Evolutionary conservation across 495 filamentous ascomycete genomes (phyloP), one percentile per base, ranked within the genome.

Genomic region (Penicillium paxilli): DNA sequence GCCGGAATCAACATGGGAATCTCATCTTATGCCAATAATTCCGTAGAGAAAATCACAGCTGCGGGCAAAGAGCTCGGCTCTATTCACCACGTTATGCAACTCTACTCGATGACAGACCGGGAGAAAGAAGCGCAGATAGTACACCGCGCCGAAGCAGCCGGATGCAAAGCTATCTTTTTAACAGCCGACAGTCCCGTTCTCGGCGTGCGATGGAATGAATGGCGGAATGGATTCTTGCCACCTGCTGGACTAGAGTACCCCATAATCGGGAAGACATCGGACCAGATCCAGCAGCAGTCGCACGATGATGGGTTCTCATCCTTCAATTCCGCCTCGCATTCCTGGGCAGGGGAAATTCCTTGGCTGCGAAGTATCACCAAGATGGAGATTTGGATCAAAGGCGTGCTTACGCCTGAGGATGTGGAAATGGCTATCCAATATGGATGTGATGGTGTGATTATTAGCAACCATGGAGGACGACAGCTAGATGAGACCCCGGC

Each of bases 111-210:
- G 71, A 83, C 79, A 37, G 75, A 88, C 51, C 76, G 86, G 2
- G 19, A 67, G 23, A 85, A 87, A 55, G 80, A 84, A 25, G 84
- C 83, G 51, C 64, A 67, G 1, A 70, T 77, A 11, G 76, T 83
- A 10, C 59, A 52, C 20, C 72, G 68, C 21, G 65, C 69, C 2
- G 66, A 67, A 30, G 60, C 55, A 10, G 81, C 85, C 49, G 65
- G 70, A 1, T 72, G 88, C 22, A 80, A 80, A 44, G 85, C 76
- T 4, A 79, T 96, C 40, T 84, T 86, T 49, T 75, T 96, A 19
- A 97, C 92, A 5, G 85, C 95, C 11, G 92, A 97, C 66, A 91
- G 90, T 3, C 88, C 91, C 2, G 83, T 91, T 2, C 84, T 92
- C 0, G 92, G 92, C 1, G 60, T 71, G 0, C 66, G 68, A 7